These are phyloP conservation scores for Cyclostephanos tholiformis DNA, from an alignment of 108 stramenopile genomes.

Conservation along the genomic window DNA sequence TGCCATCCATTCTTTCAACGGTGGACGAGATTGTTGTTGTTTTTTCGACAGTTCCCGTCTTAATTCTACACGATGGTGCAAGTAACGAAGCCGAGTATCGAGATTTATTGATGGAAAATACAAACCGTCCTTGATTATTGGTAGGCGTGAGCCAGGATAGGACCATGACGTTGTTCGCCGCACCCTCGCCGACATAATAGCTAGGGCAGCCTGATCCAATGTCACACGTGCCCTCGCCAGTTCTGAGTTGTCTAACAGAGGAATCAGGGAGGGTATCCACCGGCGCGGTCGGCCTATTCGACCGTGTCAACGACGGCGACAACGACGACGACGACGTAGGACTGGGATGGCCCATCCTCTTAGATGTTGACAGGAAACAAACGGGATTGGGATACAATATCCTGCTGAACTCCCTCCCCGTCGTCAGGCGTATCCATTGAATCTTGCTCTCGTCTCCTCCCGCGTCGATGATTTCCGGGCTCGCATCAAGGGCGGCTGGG, in stretches of 20 bases:
- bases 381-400: constrained; percentile 75
- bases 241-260: no score
- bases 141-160: constrained; percentile 79
- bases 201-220: not conserved
- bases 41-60: no score
- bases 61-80: not conserved
- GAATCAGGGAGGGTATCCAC: not conserved
- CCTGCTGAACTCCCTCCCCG: constrained; percentile 62
- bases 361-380: constrained; percentile 58
- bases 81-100: constrained; percentile 57
- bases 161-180: constrained; percentile 62
- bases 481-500: not conserved
- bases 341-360: not conserved
- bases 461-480: not conserved
- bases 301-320: not conserved
- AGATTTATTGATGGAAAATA: constrained; percentile 62
- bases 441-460: not conserved
- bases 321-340: not conserved
- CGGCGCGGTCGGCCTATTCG: not conserved
- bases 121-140: constrained; percentile 67
- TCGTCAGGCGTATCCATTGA: constrained; percentile 49
- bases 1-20: not conserved
- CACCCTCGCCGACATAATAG: not conserved
- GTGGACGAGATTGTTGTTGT: not conserved
- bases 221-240: not conserved